These are phyloP conservation scores for Porphyra umbilicalis DNA, from an alignment of 31 red algal species.

Conservation along the genomic window DNA sequence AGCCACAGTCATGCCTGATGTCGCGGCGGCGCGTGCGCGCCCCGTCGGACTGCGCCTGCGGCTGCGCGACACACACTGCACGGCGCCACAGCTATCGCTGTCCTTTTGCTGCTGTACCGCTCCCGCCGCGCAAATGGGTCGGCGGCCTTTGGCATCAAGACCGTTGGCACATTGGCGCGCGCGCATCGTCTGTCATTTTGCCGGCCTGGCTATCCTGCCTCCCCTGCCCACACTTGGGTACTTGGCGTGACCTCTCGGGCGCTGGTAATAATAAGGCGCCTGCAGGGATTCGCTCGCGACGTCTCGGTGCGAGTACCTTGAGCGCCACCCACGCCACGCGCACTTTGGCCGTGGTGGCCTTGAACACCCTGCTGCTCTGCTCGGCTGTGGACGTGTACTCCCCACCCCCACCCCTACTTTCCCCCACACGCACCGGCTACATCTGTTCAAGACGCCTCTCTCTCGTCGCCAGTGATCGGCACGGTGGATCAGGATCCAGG, in stretches of 20 bases:
- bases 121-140: not conserved
- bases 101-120: slow-evolving; percentile 1
- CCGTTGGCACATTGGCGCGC: not conserved
- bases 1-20: no score
- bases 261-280: not conserved
- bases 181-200: not conserved
- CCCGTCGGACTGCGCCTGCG: no score
- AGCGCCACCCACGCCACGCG: not conserved
- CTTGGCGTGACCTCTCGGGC: not conserved
- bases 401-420: not conserved
- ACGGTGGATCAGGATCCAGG: not conserved
- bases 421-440: not conserved
- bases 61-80: not conserved
- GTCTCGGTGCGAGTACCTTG: not conserved
- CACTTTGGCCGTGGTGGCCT: no score
- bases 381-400: not conserved
- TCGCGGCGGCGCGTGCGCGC: no score
- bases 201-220: not conserved
- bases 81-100: not conserved
- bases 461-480: not conserved
- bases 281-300: not conserved
- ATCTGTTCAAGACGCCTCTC: not conserved
- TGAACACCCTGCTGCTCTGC: not conserved
- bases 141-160: not conserved
- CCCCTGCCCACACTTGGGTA: no score